Conservation (phyloP, 192 early-diverging fungal genomes). For the Podila clonocystis region DNA sequence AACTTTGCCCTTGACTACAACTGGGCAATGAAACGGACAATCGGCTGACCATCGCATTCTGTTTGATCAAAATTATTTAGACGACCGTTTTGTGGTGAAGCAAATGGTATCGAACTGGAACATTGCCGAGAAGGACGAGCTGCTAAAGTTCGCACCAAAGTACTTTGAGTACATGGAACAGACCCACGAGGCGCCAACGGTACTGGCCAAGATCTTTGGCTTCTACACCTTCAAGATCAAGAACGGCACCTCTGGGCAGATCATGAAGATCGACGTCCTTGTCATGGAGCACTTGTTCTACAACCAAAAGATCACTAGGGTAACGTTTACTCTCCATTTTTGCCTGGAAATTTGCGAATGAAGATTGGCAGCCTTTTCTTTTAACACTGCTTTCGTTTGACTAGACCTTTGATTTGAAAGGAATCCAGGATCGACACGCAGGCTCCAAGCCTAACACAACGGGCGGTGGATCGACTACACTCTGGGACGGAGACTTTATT, state of each 20-base stretch:
- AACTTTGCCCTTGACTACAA: no score
- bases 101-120: slow-evolving; percentile 80
- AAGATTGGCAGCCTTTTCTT: not conserved
- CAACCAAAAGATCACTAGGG: slow-evolving; percentile 71
- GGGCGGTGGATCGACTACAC: slow-evolving; percentile 49
- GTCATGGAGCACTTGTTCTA: slow-evolving; percentile 97
- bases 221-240: slow-evolving; percentile 89
- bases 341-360: no score
- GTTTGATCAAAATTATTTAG: slow-evolving; percentile 47
- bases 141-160: slow-evolving; percentile 88
- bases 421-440: slow-evolving; percentile 72
- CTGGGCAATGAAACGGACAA: not conserved
- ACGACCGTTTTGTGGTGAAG: slow-evolving; percentile 90
- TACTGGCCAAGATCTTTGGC: slow-evolving; percentile 90
- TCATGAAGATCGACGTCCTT: slow-evolving; percentile 84
- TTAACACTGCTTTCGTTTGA: not conserved
- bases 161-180: slow-evolving; percentile 89
- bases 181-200: slow-evolving; percentile 70
- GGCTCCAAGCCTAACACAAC: slow-evolving; percentile 43
- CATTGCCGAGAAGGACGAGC: slow-evolving; percentile 82
- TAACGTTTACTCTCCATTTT: slow-evolving; percentile 22
- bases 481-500: slow-evolving; percentile 81
- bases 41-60: not conserved
- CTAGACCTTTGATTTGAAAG: slow-evolving; percentile 85
- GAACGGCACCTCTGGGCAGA: slow-evolving; percentile 72